Evolutionary conservation across 306 rosid species (phyloP).

Genomic region (Rubus parviflorus): DNA sequence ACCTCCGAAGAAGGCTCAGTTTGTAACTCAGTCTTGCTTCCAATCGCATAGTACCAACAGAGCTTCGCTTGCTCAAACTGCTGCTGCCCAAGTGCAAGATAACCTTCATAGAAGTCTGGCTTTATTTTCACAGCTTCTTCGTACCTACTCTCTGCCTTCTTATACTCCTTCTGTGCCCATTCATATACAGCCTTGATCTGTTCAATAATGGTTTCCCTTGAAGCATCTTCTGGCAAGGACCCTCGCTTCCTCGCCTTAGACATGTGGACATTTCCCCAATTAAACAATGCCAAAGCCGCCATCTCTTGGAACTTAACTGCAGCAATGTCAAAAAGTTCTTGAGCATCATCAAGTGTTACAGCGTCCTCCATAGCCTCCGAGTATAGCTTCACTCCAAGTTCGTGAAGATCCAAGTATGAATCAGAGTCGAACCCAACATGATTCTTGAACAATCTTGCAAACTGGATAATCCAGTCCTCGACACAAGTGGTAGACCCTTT

Average conservation of each 20-base stretch:
- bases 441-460: slow-evolving; percentile 91
- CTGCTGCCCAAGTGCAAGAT: slow-evolving; percentile 84
- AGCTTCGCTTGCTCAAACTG: slow-evolving; percentile 92
- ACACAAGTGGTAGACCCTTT: slow-evolving; percentile 34
- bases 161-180: slow-evolving; percentile 79
- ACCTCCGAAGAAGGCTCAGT: slow-evolving; percentile 54
- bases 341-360: slow-evolving; percentile 65
- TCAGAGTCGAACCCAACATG: slow-evolving; percentile 94
- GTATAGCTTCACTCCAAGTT: slow-evolving; percentile 80
- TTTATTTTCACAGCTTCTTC: slow-evolving; percentile 74
- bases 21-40: slow-evolving; percentile 49
- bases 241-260: slow-evolving; percentile 73
- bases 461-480: slow-evolving; percentile 94
- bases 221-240: slow-evolving; percentile 51
- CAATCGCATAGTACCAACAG: slow-evolving; percentile 68
- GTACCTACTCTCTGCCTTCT: slow-evolving; percentile 59
- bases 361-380: slow-evolving; percentile 85
- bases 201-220: slow-evolving; percentile 50
- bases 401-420: slow-evolving; percentile 81
- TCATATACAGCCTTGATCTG: slow-evolving; percentile 54
- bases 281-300: slow-evolving; percentile 86
- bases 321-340: slow-evolving; percentile 76
- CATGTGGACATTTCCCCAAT: slow-evolving; percentile 93
- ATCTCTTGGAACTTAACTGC: slow-evolving; percentile 89
- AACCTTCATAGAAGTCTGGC: slow-evolving; percentile 76